These are phyloP conservation scores for Mycena galericulata DNA, from an alignment of 768 basidiomycete genomes.

Conservation along the genomic window DNA sequence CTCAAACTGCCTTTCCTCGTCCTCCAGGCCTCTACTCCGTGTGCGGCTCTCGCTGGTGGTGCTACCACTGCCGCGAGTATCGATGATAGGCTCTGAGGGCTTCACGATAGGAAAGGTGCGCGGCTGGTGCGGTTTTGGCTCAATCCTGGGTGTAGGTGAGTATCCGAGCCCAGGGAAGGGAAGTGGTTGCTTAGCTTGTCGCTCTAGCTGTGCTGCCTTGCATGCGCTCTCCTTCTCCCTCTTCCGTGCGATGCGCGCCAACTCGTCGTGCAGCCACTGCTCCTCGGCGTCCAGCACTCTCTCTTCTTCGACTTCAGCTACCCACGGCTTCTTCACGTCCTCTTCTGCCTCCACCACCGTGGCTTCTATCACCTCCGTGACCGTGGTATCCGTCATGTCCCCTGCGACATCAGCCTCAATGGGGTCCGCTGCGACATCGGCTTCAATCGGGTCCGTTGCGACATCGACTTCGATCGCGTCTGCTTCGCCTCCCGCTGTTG, in stretches of 20 bases:
- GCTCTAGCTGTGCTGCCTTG: slow-evolving; percentile 14
- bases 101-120: not conserved
- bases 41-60: not conserved
- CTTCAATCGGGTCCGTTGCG: too few relatives aligned
- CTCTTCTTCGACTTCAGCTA: not conserved
- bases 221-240: not conserved
- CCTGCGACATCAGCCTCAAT: too few relatives aligned
- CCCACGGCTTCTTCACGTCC: not conserved
- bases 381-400: not conserved
- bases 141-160: not conserved
- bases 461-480: too few relatives aligned
- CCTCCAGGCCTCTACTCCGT: not conserved
- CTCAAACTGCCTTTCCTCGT: slow-evolving; percentile 19
- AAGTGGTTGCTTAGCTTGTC: slow-evolving; percentile 19
- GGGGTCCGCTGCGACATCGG: too few relatives aligned
- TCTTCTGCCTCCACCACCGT: not conserved
- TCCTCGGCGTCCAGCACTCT: too few relatives aligned
- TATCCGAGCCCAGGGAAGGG: slow-evolving; percentile 25
- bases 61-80: not conserved
- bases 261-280: too few relatives aligned
- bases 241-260: not conserved
- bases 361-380: not conserved
- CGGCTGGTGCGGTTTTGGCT: not conserved
- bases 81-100: too few relatives aligned
- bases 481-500: too few relatives aligned